phyloP scores from a whole-genome alignment of 2,329 filamentous ascomycete species.

The Westerdykella aurantiaca region DNA sequence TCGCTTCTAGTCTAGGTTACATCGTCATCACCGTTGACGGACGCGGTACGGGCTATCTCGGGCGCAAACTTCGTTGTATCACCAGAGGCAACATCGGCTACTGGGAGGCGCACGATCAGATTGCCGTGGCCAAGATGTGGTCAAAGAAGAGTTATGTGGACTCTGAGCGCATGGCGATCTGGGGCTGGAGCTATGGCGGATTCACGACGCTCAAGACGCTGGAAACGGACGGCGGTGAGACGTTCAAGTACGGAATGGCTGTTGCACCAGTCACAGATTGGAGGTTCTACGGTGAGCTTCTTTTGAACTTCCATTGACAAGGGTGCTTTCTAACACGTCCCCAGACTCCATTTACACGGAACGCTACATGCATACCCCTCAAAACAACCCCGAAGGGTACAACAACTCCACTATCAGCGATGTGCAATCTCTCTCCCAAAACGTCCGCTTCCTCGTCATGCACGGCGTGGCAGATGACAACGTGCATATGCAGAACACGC shows the following conservation, averaged over 20 bases:
- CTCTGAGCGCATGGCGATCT: constrained; percentile 75
- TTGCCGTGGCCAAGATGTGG: constrained; percentile 81
- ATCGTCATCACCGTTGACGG: constrained; percentile 93
- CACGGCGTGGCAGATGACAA: constrained; percentile 97
- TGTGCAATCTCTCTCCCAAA: constrained; percentile 64
- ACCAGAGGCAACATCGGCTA: constrained; percentile 79
- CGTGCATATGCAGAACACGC: constrained; percentile 91
- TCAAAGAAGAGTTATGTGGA: constrained; percentile 79
- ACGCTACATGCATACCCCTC: constrained; percentile 93
- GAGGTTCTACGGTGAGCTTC: constrained; percentile 67
- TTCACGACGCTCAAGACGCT: constrained; percentile 94
- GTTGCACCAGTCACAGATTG: constrained; percentile 98
- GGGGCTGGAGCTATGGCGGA: constrained; percentile 97
- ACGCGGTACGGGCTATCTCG: constrained; percentile 84
- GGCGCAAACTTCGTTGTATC: constrained; percentile 74
- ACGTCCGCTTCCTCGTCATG: constrained; percentile 88
- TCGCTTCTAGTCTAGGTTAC: constrained; percentile 81
- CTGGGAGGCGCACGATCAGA: constrained; percentile 85
- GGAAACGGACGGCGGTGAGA: constrained; percentile 80
- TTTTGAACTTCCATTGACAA: neutral
- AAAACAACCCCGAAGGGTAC: constrained; percentile 75
- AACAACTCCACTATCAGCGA: constrained; percentile 68
- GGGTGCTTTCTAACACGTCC: constrained; percentile 2
- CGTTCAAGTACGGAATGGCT: constrained; percentile 95
- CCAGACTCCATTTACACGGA: constrained; percentile 84